phyloP scores from a whole-genome alignment of 2,329 filamentous ascomycete genomes.

The Herpomyces periplanetae region DNA sequence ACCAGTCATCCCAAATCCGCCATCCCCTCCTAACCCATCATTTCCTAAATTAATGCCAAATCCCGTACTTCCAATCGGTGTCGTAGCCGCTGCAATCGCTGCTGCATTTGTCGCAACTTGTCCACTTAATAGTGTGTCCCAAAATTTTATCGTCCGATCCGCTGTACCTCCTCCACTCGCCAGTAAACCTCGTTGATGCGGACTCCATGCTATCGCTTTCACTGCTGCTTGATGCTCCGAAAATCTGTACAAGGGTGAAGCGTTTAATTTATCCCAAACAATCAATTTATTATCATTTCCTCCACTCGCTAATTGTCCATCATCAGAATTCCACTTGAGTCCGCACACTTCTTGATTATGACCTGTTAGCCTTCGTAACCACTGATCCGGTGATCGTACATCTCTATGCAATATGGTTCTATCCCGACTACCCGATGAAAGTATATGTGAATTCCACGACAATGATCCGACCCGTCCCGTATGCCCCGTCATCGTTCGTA shows the following conservation, averaged over 20 bases:
- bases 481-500: conserved; percentile 89
- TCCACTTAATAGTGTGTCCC: conserved; percentile 57
- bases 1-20: too few relatives aligned
- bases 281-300: conserved; percentile 97
- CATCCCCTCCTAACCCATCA: too few relatives aligned
- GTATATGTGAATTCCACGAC: conserved; percentile 90
- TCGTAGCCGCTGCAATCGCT: conserved; percentile 7
- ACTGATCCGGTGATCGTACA: conserved; percentile 66
- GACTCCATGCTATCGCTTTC: conserved; percentile 91
- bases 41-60: too few relatives aligned
- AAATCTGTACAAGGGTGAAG: conserved; percentile 70
- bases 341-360: conserved; percentile 97
- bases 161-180: conserved; percentile 83
- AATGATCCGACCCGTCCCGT: conserved; percentile 66
- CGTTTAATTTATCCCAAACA: conserved; percentile 88
- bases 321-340: conserved; percentile 81
- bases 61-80: too few relatives aligned
- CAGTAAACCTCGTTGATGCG: conserved; percentile 70
- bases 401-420: conserved; percentile 80
- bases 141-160: conserved; percentile 84
- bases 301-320: conserved; percentile 68
- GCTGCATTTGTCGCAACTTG: conserved; percentile 8
- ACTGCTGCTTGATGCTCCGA: conserved; percentile 80
- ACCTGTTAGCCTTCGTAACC: conserved; percentile 44
- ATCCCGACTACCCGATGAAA: conserved; percentile 77